Conservation (phyloP, 768 basidiomycete genomes). For the Amanita molliuscula region DNA sequence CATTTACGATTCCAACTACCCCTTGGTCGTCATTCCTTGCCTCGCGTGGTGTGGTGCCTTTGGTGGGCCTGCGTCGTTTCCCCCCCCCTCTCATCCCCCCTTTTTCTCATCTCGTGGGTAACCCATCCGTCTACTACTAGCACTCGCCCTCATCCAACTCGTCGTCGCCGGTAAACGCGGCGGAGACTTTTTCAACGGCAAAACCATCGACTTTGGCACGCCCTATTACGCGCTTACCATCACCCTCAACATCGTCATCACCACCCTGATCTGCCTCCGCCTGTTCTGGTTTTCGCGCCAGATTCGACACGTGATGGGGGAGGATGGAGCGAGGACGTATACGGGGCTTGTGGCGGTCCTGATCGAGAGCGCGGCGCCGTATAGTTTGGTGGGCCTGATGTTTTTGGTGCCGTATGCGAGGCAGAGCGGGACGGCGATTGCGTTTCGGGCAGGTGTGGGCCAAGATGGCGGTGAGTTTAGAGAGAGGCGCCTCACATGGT, state of each 20-base stretch:
- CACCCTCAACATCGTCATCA: constrained; percentile 30
- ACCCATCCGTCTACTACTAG: constrained; percentile 23
- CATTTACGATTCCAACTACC: constrained; percentile 17
- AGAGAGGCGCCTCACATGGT: too few species aligned
- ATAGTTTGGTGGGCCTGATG: constrained; percentile 26
- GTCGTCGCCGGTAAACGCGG: constrained; percentile 26
- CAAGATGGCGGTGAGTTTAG: constrained; percentile 28
- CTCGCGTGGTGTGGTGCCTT: constrained; percentile 18
- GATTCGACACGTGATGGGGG: constrained; percentile 18
- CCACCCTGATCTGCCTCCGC: constrained; percentile 27
- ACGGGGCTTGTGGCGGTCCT: constrained; percentile 26
- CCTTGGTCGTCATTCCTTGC: constrained; percentile 15
- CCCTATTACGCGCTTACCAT: constrained; percentile 32
- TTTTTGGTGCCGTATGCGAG: constrained; percentile 28
- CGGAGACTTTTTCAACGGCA: constrained; percentile 29
- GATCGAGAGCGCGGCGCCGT: constrained; percentile 30
- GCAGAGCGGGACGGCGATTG: constrained; percentile 20
- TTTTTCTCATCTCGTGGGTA: too few species aligned
- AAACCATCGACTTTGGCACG: constrained; percentile 25
- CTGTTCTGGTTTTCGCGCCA: constrained; percentile 21
- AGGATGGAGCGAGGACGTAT: constrained; percentile 22
- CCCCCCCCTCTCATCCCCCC: not conserved
- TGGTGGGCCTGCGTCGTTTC: constrained; percentile 12
- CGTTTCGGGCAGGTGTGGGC: constrained; percentile 31
- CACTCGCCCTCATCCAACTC: constrained; percentile 29